A percentile compares a stretch with the other conserved stretches of the same genome.
Conservation (phyloP, 2,329 filamentous ascomycete genomes). For the Neonectria coccinea region DNA sequence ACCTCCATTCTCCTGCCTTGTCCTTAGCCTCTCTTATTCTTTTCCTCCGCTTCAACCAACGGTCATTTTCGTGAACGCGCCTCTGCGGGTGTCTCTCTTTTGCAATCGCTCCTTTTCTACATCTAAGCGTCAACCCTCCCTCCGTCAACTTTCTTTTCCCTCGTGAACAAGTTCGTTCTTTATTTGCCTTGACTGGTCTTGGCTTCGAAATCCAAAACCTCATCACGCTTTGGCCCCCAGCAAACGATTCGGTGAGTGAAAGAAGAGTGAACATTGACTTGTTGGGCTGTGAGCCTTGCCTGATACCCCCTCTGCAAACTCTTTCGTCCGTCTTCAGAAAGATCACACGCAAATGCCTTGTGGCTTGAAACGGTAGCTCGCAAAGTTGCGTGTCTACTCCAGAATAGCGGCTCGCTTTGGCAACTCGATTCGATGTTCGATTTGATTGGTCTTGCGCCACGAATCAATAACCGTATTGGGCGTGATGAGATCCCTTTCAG, state of each 20-base stretch:
- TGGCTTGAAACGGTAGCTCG: slow-evolving; percentile 5
- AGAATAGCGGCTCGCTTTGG: slow-evolving; percentile 5
- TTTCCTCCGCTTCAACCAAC: slow-evolving; percentile 17
- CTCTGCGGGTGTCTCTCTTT: slow-evolving; percentile 38
- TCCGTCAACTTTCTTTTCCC: slow-evolving; percentile 23
- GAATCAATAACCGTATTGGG: slow-evolving; percentile 2
- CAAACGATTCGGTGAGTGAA: slow-evolving; percentile 20
- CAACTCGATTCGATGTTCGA: slow-evolving; percentile 5
- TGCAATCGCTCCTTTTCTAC: slow-evolving; percentile 30
- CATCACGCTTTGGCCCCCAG: slow-evolving; percentile 1
- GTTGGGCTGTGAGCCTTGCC: not conserved
- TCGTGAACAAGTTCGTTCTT: slow-evolving; percentile 26
- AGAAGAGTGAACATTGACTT: not conserved
- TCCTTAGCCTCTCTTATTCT: slow-evolving; percentile 22
- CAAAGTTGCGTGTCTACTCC: slow-evolving; percentile 16
- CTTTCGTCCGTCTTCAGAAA: not conserved
- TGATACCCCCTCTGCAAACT: not conserved
- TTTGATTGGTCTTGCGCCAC: slow-evolving; percentile 1
- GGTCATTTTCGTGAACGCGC: slow-evolving; percentile 41
- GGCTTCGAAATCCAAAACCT: slow-evolving; percentile 3
- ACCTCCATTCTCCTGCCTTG: slow-evolving; percentile 13
- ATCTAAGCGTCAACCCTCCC: slow-evolving; percentile 24
- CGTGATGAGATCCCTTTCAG: not conserved
- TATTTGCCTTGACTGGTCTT: slow-evolving; percentile 28
- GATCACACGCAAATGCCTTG: slow-evolving; percentile 9